Evolutionary conservation across 2,329 filamentous ascomycete genomes (phyloP), one percentile per base, ranked within the genome.

Genomic region (Graphiopsis chlorocephala): DNA sequence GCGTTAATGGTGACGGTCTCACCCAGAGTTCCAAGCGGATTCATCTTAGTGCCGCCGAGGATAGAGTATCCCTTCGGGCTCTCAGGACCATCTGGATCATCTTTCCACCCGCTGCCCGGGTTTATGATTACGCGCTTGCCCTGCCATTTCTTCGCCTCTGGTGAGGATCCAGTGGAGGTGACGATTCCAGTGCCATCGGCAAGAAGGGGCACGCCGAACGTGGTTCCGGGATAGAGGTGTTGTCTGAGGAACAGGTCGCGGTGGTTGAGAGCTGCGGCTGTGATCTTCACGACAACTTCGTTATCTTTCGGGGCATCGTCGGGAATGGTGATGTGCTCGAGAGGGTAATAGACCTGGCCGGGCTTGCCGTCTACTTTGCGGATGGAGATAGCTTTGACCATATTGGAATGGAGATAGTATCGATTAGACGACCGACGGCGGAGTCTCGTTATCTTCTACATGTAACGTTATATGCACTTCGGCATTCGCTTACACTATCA

Each of bases 191-290:
- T 88, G 68, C 92, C 94, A 75, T 98, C 94, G 66, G 93, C 88
- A 28, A 96, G 85, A 48, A 98, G 81, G 0, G 94, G 92, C 6
- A 88, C 83, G 66, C 86, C 84, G 77, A 96, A 96, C 14, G 90
- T 89, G 61, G 92, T 90, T 71, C 86, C 90, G 0, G 94, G 94
- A 81, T 98, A 98, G 47, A 96, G 87, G 74, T 93, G 90, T 77
- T 95, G 93, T 63, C 94, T 91, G 78, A 96, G 90, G 81, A 97
- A 98, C 71, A 96, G 87, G 78, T 98, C 95, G 72, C 93, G 90
- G 81, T 98, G 95, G 82, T 98, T 98, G 59, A 98, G 87, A 15
- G 94, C 90, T 1, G 89, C 91, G 60, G 93, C 91, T 38, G 86
- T 85, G 73, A 98, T 82, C 72, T 86, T 87, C 67, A 98, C 81